Evolutionary conservation across 2,329 filamentous ascomycete species (phyloP).

Genomic region (Penicillium aurantiogriseum): DNA sequence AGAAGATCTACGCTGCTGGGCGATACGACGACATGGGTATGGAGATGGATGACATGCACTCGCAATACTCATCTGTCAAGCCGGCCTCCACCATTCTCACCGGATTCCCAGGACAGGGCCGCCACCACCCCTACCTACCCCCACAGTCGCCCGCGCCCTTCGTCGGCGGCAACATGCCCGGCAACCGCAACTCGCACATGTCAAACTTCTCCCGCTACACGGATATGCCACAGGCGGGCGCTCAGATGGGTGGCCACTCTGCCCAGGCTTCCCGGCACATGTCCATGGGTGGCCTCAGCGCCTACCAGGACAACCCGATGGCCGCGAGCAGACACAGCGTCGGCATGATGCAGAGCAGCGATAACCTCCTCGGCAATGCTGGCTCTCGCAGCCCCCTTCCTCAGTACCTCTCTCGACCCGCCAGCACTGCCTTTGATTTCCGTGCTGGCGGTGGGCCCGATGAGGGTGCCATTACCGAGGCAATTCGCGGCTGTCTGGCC

Average conservation of each 20-base stretch:
- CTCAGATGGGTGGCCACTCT: slow-evolving; percentile 25
- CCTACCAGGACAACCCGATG: slow-evolving; percentile 42
- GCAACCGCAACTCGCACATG: slow-evolving; percentile 67
- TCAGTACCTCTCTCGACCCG: slow-evolving; percentile 49
- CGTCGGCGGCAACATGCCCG: slow-evolving; percentile 48
- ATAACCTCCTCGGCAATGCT: slow-evolving; percentile 43
- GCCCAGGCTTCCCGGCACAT: slow-evolving; percentile 50
- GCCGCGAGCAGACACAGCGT: slow-evolving; percentile 43
- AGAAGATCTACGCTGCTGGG: slow-evolving; percentile 52
- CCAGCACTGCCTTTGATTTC: slow-evolving; percentile 58
- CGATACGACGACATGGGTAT: slow-evolving; percentile 71
- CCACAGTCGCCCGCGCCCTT: slow-evolving; percentile 77
- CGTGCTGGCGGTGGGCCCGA: slow-evolving; percentile 63
- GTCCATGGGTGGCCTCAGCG: slow-evolving; percentile 58
- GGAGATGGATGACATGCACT: slow-evolving; percentile 98
- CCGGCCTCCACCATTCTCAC: slow-evolving; percentile 81
- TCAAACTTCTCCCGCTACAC: slow-evolving; percentile 64
- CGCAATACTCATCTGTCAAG: slow-evolving; percentile 89
- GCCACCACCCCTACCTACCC: slow-evolving; percentile 68
- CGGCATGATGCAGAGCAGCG: slow-evolving; percentile 45
- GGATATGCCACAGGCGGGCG: slow-evolving; percentile 53
- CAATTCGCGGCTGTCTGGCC: slow-evolving; percentile 75
- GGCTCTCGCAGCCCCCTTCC: slow-evolving; percentile 52
- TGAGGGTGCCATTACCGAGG: slow-evolving; percentile 76
- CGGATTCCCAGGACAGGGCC: slow-evolving; percentile 68